Evolutionary conservation across 441 rosid genomes (phyloP).

Genomic region (Pelargonium myrrhifolium): DNA sequence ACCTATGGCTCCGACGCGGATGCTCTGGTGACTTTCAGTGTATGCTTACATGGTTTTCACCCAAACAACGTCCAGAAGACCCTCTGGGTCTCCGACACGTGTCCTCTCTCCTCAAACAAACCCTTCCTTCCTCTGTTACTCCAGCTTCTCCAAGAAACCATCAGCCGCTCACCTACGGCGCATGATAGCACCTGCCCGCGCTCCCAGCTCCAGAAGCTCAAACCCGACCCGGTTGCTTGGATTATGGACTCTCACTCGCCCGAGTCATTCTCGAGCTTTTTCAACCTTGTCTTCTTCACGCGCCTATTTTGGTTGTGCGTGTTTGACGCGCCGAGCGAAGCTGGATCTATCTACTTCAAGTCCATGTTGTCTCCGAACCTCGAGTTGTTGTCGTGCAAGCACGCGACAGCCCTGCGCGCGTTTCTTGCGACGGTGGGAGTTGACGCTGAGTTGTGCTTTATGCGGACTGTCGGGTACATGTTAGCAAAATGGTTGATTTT

Average conservation of each 20-base stretch:
- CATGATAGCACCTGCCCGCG: constrained; percentile 46
- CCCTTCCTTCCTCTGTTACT: constrained; percentile 67
- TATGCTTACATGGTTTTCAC: constrained; percentile 40
- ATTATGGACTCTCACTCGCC: constrained; percentile 74
- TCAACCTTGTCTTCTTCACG: constrained; percentile 48
- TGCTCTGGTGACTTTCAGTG: constrained; percentile 33
- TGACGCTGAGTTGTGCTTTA: constrained; percentile 64
- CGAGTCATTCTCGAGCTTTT: constrained; percentile 64
- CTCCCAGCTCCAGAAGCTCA: constrained; percentile 47
- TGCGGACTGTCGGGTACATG: constrained; percentile 66
- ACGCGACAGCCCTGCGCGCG: constrained; percentile 44
- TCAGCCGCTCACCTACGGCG: constrained; percentile 48
- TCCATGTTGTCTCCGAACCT: constrained; percentile 49
- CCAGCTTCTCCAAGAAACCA: constrained; percentile 66
- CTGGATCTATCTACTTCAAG: constrained; percentile 61
- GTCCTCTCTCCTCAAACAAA: constrained; percentile 54
- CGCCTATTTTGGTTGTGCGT: constrained; percentile 74
- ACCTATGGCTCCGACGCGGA: constrained; percentile 28
- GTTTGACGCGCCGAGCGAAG: constrained; percentile 57
- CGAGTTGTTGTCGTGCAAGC: constrained; percentile 33
- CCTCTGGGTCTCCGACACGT: constrained; percentile 68
- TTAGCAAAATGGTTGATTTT: constrained; percentile 65
- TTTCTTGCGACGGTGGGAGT: constrained; percentile 53
- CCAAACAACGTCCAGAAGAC: constrained; percentile 18
- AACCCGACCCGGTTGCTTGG: constrained; percentile 70